Conservation (phyloP, 169 alveolate species). For the Cryptosporidium baileyi region DNA sequence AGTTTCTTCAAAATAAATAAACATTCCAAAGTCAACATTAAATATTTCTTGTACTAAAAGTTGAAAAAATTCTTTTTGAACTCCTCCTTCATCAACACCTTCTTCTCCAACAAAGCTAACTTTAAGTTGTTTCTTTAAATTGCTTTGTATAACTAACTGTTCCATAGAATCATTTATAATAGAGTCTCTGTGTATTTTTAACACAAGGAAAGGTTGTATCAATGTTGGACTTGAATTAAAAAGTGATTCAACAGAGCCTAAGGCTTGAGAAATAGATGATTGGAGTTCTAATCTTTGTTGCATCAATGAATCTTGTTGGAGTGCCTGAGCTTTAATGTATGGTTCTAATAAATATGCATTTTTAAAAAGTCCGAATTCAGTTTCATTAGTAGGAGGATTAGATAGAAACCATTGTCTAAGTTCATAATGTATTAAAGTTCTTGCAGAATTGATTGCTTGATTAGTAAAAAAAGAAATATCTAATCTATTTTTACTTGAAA, state of each 20-base stretch:
- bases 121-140: conserved; percentile 75
- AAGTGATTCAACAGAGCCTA: conserved; percentile 26
- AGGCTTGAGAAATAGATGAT: conserved; percentile 23
- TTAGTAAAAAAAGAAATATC: conserved; percentile 7
- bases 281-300: conserved; percentile 50
- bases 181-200: conserved; percentile 69
- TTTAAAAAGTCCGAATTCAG: conserved; percentile 16
- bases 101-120: conserved; percentile 87
- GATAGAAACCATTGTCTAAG: conserved; percentile 41
- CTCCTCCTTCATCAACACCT: conserved; percentile 94
- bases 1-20: conserved; percentile 79
- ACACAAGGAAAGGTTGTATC: conserved; percentile 65
- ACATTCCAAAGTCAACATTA: conserved; percentile 89
- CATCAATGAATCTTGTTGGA: conserved; percentile 43
- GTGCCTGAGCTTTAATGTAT: conserved; percentile 10
- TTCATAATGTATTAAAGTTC: not conserved
- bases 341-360: conserved; percentile 15
- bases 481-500: conserved; percentile 4
- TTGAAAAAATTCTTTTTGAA: conserved; percentile 87
- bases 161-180: conserved; percentile 71
- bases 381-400: conserved; percentile 23
- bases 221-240: conserved; percentile 1
- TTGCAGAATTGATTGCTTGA: conserved; percentile 22
- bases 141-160: conserved; percentile 25
- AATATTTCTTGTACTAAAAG: conserved; percentile 85